These are phyloP conservation scores for Pseudogymnoascus sp. DNA, from an alignment of 2,329 filamentous ascomycete genomes.

Conservation along the genomic window DNA sequence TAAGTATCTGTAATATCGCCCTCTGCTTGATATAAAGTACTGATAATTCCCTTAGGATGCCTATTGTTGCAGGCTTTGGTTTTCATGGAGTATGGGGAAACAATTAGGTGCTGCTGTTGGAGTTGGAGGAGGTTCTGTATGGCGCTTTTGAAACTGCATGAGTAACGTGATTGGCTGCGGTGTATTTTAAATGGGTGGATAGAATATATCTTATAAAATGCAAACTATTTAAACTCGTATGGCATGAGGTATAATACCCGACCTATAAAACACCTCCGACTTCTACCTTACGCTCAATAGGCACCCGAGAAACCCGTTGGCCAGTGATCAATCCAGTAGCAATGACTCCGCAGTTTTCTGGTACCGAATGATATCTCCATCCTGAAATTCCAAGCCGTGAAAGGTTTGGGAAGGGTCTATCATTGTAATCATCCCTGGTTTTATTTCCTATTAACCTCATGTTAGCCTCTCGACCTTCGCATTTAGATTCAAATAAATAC, in stretches of 20 bases:
- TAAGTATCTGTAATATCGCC: slow-evolving; percentile 35
- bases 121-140: background rate
- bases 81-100: background rate
- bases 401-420: slow-evolving; percentile 88
- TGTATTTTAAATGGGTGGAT: background rate
- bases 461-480: slow-evolving; percentile 17
- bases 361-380: slow-evolving; percentile 95
- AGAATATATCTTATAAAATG: background rate
- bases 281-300: background rate
- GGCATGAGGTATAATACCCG: background rate
- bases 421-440: slow-evolving; percentile 90
- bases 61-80: background rate
- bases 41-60: background rate
- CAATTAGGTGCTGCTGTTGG: background rate
- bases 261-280: background rate
- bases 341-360: slow-evolving; percentile 47
- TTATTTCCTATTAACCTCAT: slow-evolving; percentile 63
- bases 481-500: slow-evolving; percentile 30
- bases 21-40: background rate
- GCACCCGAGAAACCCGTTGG: background rate
- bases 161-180: background rate
- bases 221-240: background rate
- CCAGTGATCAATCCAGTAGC: background rate
- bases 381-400: slow-evolving; percentile 85
- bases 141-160: background rate